These are phyloP conservation scores for Xanthoconium separans DNA, from an alignment of 1,284 basidiomycete species.

Conservation along the genomic window DNA sequence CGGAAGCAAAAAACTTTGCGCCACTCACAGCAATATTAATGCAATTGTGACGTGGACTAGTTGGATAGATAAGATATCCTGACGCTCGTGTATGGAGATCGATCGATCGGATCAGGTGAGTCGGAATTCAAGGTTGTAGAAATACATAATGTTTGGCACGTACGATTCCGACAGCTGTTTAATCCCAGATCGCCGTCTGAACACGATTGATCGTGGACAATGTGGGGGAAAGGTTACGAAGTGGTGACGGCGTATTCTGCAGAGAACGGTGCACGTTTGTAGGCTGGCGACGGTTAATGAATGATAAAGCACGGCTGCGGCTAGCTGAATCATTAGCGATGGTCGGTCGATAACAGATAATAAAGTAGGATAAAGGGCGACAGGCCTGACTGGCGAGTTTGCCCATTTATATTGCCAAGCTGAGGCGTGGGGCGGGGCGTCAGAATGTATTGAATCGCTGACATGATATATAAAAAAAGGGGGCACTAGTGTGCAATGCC, in stretches of 20 bases:
- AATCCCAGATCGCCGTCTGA: neutral
- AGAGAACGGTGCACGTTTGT: neutral
- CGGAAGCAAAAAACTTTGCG: neutral
- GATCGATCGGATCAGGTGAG: slow-evolving; percentile 23
- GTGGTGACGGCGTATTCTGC: neutral
- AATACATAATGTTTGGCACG: neutral
- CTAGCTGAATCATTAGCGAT: neutral
- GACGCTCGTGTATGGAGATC: too few species aligned
- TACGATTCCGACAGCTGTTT: neutral
- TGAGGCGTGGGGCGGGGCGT: neutral
- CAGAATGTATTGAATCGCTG: neutral
- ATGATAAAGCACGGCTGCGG: slow-evolving; percentile 3
- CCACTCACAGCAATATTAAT: neutral
- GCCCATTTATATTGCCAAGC: neutral
- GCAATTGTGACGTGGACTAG: slow-evolving; percentile 6
- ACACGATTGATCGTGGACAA: neutral
- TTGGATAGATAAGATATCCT: slow-evolving; percentile 13
- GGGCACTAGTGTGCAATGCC: too few species aligned
- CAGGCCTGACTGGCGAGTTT: neutral
- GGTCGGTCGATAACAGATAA: slow-evolving; percentile 4
- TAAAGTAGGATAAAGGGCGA: neutral
- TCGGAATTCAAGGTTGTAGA: slow-evolving; percentile 3
- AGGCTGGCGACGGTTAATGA: neutral
- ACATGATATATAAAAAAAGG: too few species aligned
- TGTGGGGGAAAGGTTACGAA: neutral